phyloP scores from a whole-genome alignment of 116 monocot genomes.

The Phalaenopsis hybrid region DNA sequence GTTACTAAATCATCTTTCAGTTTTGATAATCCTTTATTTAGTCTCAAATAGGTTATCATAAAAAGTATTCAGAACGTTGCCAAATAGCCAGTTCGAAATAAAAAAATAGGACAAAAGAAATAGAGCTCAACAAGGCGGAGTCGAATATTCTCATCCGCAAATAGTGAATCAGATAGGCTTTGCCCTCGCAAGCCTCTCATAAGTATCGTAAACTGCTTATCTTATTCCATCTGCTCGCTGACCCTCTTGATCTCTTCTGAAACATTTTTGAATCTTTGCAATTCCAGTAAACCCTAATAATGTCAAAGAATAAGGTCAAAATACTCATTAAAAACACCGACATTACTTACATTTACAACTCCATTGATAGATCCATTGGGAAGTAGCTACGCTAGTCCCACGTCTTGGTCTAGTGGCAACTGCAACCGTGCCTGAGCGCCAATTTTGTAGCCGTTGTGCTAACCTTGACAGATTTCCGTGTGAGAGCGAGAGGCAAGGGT shows the following conservation, averaged over 20 bases:
- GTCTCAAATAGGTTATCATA: background rate
- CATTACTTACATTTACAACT: conserved; percentile 30
- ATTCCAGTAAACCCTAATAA: conserved; percentile 6
- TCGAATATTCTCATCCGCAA: conserved; percentile 72
- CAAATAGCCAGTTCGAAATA: background rate
- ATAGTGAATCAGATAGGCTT: conserved; percentile 80
- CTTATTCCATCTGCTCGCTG: conserved; percentile 92
- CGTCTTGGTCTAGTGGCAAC: conserved; percentile 48
- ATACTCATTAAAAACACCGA: background rate
- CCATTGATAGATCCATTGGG: conserved; percentile 23
- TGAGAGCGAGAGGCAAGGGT: too few species aligned
- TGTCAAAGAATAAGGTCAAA: background rate
- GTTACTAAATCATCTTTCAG: too few species aligned
- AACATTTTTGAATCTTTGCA: conserved; percentile 63
- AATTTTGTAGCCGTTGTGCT: too few species aligned
- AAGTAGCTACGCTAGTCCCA: conserved; percentile 3
- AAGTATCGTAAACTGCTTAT: conserved; percentile 76
- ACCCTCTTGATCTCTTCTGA: conserved; percentile 88
- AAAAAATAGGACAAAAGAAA: background rate
- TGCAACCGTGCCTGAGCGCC: conserved; percentile 26
- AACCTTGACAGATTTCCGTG: too few species aligned
- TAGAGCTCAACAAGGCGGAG: conserved; percentile 90
- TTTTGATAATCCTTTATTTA: background rate
- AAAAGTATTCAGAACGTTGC: background rate
- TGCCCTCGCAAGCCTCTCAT: conserved; percentile 95